Conservation (phyloP, 176 grass and related monocot genomes). For the Raddia guianensis region DNA sequence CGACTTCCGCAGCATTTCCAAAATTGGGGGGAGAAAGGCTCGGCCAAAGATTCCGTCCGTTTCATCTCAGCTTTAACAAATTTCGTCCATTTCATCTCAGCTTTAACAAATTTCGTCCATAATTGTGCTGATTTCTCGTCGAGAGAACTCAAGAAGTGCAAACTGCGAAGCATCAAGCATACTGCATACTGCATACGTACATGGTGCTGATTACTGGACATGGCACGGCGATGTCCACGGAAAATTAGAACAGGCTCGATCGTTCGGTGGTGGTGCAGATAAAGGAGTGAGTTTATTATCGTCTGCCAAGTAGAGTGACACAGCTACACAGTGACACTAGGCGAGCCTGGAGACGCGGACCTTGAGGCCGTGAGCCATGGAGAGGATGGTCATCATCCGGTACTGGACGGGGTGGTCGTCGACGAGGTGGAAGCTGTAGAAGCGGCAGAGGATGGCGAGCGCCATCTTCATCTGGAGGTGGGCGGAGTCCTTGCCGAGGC, state of each 20-base stretch:
- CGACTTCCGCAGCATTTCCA: conserved; percentile 73
- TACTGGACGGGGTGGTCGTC: conserved; percentile 75
- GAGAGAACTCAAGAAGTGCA: too few species aligned
- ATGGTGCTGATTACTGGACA: neutral
- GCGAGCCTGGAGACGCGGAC: conserved; percentile 58
- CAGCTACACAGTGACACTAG: neutral
- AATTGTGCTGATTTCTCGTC: too few species aligned
- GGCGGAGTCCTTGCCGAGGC: conserved; percentile 94
- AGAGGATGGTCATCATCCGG: conserved; percentile 94
- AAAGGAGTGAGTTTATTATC: neutral
- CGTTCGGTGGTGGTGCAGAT: neutral
- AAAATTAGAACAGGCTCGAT: neutral
- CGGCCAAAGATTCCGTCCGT: neutral
- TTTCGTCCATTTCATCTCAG: neutral
- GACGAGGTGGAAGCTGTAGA: conserved; percentile 74
- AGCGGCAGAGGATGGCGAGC: conserved; percentile 77
- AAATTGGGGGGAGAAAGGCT: neutral
- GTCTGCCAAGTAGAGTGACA: neutral
- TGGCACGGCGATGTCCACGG: neutral
- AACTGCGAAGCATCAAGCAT: too few species aligned
- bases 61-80: neutral
- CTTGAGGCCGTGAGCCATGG: conserved; percentile 92
- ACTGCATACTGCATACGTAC: neutral
- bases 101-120: neutral
- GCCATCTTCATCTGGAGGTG: conserved; percentile 99